These are phyloP conservation scores for Kwoniella shandongensis DNA, from an alignment of 768 basidiomycete genomes.

Conservation along the genomic window DNA sequence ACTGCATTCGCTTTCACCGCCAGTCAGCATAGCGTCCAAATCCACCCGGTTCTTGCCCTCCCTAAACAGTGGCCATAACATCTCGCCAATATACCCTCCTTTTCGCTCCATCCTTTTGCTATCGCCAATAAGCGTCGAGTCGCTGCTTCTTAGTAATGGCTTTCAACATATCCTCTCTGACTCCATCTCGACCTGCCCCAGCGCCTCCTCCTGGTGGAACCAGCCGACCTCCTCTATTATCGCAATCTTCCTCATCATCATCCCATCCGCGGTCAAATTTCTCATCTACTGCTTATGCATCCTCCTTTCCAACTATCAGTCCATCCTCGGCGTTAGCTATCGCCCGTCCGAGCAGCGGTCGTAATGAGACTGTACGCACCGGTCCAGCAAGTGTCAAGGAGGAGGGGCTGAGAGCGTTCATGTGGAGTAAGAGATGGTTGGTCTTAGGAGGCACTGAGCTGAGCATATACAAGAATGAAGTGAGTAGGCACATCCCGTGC, in stretches of 20 bases:
- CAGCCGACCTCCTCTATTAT: neutral
- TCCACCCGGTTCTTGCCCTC: no score
- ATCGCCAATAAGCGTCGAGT: no score
- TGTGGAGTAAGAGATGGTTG: constrained; percentile 89
- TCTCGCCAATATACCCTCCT: no score
- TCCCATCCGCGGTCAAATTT: constrained; percentile 19
- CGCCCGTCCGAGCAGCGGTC: neutral
- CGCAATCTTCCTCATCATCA: constrained; percentile 4
- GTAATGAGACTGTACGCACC: constrained; percentile 28
- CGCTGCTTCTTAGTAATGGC: no score
- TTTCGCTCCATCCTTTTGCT: no score
- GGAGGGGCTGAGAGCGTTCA: constrained; percentile 85
- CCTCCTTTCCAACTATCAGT: constrained; percentile 33
- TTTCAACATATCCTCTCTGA: constrained; percentile 32
- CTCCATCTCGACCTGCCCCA: constrained; percentile 43
- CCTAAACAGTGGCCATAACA: no score
- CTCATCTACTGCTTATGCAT: constrained; percentile 37
- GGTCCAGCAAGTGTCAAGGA: constrained; percentile 89
- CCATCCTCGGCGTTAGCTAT: constrained; percentile 2
- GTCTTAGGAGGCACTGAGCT: constrained; percentile 77
- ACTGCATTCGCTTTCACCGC: no score
- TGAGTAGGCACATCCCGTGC: constrained; percentile 54
- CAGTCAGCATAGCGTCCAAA: no score
- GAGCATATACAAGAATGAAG: constrained; percentile 87
- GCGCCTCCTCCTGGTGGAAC: constrained; percentile 22